phyloP scores from a whole-genome alignment of 345 rosid species.

The Syzygium grande region DNA sequence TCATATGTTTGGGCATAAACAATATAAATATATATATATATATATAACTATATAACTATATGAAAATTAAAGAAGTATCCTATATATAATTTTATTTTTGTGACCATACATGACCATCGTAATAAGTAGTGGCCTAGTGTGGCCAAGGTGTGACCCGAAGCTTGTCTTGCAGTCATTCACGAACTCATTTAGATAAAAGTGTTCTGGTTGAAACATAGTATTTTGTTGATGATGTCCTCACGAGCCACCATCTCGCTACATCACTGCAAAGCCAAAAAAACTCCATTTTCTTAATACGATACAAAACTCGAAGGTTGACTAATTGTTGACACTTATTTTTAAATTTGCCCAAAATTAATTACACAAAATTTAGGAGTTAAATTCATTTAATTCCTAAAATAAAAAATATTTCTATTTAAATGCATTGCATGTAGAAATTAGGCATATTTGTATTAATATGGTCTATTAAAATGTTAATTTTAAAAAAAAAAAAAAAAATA shows the following conservation, averaged over 20 bases:
- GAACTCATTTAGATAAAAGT: neutral
- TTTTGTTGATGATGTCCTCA: accelerated
- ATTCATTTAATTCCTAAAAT: no score
- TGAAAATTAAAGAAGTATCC: neutral
- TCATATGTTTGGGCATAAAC: neutral
- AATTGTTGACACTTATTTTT: neutral
- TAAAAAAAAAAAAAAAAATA: no score
- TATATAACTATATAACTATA: neutral
- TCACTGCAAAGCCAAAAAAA: neutral
- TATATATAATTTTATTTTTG: neutral
- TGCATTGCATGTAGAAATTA: no score
- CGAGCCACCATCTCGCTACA: neutral
- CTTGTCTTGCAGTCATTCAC: neutral
- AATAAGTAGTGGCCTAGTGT: neutral
- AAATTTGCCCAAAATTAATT: no score
- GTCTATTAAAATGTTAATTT: no score
- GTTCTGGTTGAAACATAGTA: neutral
- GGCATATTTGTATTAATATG: no score
- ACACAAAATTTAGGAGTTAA: no score
- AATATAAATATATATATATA: neutral
- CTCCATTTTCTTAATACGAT: neutral
- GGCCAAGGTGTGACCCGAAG: neutral
- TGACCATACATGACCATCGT: neutral
- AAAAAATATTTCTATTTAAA: no score
- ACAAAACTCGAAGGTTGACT: neutral